These are phyloP conservation scores for Boletus mariae DNA, from an alignment of 1,284 basidiomycete species.

Conservation along the genomic window DNA sequence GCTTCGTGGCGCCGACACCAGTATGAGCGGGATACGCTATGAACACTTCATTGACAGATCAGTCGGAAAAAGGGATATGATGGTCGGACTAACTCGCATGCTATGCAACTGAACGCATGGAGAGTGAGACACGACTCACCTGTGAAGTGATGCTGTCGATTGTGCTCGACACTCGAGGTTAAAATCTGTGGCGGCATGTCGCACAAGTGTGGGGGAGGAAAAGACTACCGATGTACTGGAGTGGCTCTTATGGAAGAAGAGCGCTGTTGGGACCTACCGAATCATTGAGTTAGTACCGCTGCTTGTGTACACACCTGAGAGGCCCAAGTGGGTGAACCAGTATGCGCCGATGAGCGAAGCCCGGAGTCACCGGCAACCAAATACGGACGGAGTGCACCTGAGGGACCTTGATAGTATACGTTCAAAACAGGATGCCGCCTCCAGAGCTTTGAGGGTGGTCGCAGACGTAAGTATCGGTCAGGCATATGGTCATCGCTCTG, in stretches of 20 bases:
- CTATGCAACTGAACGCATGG: slow-evolving; percentile 1
- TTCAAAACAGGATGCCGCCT: too few species aligned
- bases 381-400: too few species aligned
- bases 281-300: not conserved
- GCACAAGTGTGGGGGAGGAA: too few species aligned
- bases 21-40: slow-evolving; percentile 1
- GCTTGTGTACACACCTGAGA: not conserved
- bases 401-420: too few species aligned
- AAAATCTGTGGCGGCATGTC: slow-evolving; percentile 24
- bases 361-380: too few species aligned
- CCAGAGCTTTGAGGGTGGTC: too few species aligned
- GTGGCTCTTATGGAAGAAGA: not conserved
- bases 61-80: not conserved
- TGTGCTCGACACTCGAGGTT: slow-evolving; percentile 8
- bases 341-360: too few species aligned
- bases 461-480: too few species aligned
- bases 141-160: not conserved
- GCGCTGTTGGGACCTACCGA: not conserved
- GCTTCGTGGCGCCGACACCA: slow-evolving; percentile 14
- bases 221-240: not conserved
- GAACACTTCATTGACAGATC: slow-evolving; percentile 2
- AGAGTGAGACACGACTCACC: slow-evolving; percentile 7
- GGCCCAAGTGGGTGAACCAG: not conserved
- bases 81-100: not conserved
- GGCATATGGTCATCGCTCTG: too few species aligned